These are phyloP conservation scores for Monoraphidium neglectum DNA, from an alignment of 139 green algal species.

Conservation along the genomic window DNA sequence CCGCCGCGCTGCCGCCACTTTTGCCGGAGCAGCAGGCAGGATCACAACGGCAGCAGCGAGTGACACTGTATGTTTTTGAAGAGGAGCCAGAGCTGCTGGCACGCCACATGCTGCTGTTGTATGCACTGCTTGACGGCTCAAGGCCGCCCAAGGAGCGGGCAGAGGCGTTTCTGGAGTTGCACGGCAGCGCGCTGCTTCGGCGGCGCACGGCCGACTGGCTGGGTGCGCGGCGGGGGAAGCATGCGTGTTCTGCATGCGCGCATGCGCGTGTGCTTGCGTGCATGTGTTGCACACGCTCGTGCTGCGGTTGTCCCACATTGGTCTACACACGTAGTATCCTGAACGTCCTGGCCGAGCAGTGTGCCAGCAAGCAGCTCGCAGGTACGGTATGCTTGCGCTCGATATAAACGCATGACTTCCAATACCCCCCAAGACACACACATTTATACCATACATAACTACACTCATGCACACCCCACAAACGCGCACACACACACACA, in stretches of 20 bases:
- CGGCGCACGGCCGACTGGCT: constrained; percentile 54
- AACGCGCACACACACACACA: too few relatives aligned
- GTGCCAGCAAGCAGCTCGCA: too few relatives aligned
- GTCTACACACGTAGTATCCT: too few relatives aligned
- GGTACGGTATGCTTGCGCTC: too few relatives aligned
- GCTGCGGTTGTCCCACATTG: too few relatives aligned
- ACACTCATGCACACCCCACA: too few relatives aligned
- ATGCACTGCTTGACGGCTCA: constrained; percentile 54
- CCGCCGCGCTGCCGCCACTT: background rate
- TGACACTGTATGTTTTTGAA: constrained; percentile 71
- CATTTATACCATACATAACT: too few relatives aligned
- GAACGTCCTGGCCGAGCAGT: too few relatives aligned
- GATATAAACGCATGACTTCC: too few relatives aligned
- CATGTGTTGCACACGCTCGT: too few relatives aligned
- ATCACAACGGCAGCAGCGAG: constrained; percentile 3
- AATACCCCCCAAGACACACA: too few relatives aligned
- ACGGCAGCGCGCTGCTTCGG: constrained; percentile 63
- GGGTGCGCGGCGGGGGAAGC: constrained; percentile 39
- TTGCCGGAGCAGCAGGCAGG: background rate
- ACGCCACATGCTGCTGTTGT: constrained; percentile 67
- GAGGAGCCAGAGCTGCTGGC: constrained; percentile 62
- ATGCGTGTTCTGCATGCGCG: background rate
- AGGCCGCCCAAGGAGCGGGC: constrained; percentile 37
- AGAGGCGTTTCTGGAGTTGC: constrained; percentile 70
- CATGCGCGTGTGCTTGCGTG: background rate